Evolutionary conservation across 768 basidiomycete species (phyloP), one percentile per base, ranked within the genome.

Genomic region (Tephrocybe sp.): DNA sequence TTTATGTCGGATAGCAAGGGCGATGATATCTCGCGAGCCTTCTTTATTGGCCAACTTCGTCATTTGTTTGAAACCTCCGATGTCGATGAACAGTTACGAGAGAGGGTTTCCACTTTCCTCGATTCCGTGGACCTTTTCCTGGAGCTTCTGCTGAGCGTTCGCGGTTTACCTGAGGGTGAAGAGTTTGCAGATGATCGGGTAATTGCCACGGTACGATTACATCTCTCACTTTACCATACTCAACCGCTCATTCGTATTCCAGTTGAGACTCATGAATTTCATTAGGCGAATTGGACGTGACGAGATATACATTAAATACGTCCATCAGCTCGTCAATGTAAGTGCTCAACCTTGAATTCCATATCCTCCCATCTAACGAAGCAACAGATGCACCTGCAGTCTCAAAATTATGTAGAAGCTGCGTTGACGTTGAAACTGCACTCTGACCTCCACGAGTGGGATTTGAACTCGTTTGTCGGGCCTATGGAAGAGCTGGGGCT

Each of bases 291-390:
- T 96, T 50, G 93, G 93, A 15, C 78, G 94, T 11, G 88, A 92
- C 62, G 93, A 95, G 63, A 93, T 97, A 53, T 96, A 94, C 62
- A 90, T 95, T 68, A 92, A 94, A 79, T 96, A 96, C 65, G 90
- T 96, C 20, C 93, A 97, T 63, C 92, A 95, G 63, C 84, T 97
- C 21, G 92, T 96, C 45, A 90, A 92, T 60, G 90, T 94, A 62
- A 58, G 85, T 30, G 60, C 17, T 52, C 39, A 21, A n/a, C 55
- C 2, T 24, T 28, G 18, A 45, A 36, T n/a, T 45, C 32, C 51
- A 36, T 10, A 15, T 53, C 44, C 30, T 46, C 33, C n/a, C n/a
- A n/a, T 44, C 60, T 67, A 42, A 69, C 37, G 52, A 24, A 50
- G 51, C 41, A 32, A 15, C 58, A 93, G 90, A 90, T 90, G 79